Percentiles rank a stretch among this genome's conserved stretches.
phyloP scores from a whole-genome alignment of 495 filamentous ascomycete genomes.

The Penicillium cinerascens region DNA sequence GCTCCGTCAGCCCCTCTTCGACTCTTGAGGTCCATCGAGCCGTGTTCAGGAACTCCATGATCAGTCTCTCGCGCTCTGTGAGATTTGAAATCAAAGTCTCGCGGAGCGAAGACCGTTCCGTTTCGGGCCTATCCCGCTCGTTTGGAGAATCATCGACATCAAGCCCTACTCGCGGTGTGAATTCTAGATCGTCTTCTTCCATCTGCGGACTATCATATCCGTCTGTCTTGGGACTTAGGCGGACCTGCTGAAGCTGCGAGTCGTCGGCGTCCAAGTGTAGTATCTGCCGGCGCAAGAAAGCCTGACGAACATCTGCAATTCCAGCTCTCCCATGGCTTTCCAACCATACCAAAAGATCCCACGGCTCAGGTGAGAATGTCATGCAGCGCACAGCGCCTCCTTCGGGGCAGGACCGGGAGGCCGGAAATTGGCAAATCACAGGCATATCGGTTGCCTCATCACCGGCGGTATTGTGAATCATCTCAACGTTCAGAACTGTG shows the following conservation, averaged over 20 bases:
- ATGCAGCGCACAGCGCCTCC: constrained; percentile 85
- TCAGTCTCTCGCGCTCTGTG: constrained; percentile 53
- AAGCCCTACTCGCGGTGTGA: constrained; percentile 30
- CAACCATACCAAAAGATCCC: constrained; percentile 90
- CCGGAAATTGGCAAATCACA: constrained; percentile 47
- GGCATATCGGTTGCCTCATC: constrained; percentile 35
- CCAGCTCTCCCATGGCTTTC: constrained; percentile 84
- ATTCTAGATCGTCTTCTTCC: constrained; percentile 25
- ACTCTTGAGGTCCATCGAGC: constrained; percentile 38
- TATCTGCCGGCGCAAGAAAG: constrained; percentile 72
- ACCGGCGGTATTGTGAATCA: constrained; percentile 37
- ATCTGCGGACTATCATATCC: constrained; percentile 18
- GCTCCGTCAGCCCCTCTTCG: constrained; percentile 35
- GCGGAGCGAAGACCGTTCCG: constrained; percentile 30
- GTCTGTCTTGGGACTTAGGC: constrained; percentile 43
- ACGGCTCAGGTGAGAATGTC: constrained; percentile 83
- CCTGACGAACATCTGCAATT: constrained; percentile 76
- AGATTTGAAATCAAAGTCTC: constrained; percentile 47
- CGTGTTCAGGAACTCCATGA: constrained; percentile 55
- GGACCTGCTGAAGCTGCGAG: constrained; percentile 48
- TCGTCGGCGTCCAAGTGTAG: constrained; percentile 59
- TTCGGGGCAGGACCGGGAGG: constrained; percentile 55
- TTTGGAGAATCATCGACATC: constrained; percentile 24
- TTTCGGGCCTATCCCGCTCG: constrained; percentile 16
- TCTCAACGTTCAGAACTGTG: constrained; percentile 59